phyloP scores from a whole-genome alignment of 805 yeast species.

The Saccharomycopsis sp. region DNA sequence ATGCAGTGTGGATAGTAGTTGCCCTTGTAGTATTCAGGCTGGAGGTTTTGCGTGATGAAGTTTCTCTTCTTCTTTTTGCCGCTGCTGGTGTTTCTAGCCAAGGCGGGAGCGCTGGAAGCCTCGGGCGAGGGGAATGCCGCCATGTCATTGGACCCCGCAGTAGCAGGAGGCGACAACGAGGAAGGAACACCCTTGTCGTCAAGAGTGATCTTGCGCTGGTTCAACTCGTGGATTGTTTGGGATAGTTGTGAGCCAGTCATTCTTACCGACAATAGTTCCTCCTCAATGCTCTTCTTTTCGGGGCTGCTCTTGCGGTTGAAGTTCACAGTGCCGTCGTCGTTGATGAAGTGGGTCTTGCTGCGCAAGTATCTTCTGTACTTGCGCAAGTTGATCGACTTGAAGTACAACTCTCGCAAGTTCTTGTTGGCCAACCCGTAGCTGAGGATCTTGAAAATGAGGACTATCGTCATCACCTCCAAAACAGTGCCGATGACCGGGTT shows the following conservation, averaged over 20 bases:
- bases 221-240: slow-evolving; percentile 6
- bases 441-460: slow-evolving; percentile 34
- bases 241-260: slow-evolving; percentile 20
- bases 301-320: neutral
- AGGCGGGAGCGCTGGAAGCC: neutral
- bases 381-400: slow-evolving; percentile 18
- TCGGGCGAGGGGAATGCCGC: neutral
- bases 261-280: slow-evolving; percentile 11
- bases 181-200: neutral
- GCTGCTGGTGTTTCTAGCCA: neutral
- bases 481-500: slow-evolving; percentile 40
- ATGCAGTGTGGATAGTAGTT: slow-evolving; percentile 36
- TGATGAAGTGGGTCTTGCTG: slow-evolving; percentile 8
- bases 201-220: slow-evolving; percentile 8
- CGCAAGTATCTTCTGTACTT: slow-evolving; percentile 16
- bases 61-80: slow-evolving; percentile 2
- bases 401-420: slow-evolving; percentile 34
- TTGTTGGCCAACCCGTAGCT: slow-evolving; percentile 39
- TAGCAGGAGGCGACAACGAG: neutral
- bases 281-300: slow-evolving; percentile 4
- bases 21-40: slow-evolving; percentile 30
- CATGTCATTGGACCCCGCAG: neutral
- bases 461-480: slow-evolving; percentile 35
- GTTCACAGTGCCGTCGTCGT: slow-evolving; percentile 18
- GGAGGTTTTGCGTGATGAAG: slow-evolving; percentile 21